Base-by-base conservation (phyloP, 2,329 filamentous ascomycete genomes). In the Fusarium oligoseptatum region DNA sequence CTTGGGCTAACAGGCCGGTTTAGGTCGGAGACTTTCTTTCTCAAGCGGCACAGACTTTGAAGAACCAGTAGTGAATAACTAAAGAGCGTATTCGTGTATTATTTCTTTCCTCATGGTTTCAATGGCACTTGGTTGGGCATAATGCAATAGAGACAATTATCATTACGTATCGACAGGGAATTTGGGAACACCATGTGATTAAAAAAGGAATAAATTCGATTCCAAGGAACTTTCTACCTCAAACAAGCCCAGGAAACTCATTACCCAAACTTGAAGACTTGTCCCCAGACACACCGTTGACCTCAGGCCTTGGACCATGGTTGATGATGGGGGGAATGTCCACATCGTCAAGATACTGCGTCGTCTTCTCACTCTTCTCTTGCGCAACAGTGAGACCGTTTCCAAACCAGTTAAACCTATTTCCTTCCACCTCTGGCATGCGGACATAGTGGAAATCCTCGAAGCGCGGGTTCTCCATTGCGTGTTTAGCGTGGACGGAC, bases 11-110 rank as follows among this genome's bases (percentile, higher is more conserved):
- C 3, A 4, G 2, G 3, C 22, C 3, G 2, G 22, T 20, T 22
- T 20, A 60, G 57, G 57, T 60, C 10, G 57, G 57, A 11, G 57
- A 60, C 57, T 60, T 60, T 43, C 57, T 60, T 29, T 43, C 36
- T 10, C 57, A 60, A 14, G 57, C 57, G 22, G 57, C 57, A 29
- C 36, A 60, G 37, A 43, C 24, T 32, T 12, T 60, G 34, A 60
- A 22, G 56, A 7, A 27, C 8, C 20, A 58, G 56, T 39, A n/a
- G 37, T n/a, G 37, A 5, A 20, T n/a, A 10, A n/a, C 17, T n/a
- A 6, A 17, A 41, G 4, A n/a, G 8, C n/a, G 4, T 11, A n/a
- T n/a, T 17, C 5, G n/a, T 37, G 29, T 29, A 10, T 29, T 22
- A 22, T 22, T 22, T 29, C 0, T 29, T 29, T 29, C 1, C 29